Evolutionary conservation across 371 early-diverging fungal species (phyloP), one percentile per base, ranked within the genome.

Genomic region (Choanephora cucurbitarum): DNA sequence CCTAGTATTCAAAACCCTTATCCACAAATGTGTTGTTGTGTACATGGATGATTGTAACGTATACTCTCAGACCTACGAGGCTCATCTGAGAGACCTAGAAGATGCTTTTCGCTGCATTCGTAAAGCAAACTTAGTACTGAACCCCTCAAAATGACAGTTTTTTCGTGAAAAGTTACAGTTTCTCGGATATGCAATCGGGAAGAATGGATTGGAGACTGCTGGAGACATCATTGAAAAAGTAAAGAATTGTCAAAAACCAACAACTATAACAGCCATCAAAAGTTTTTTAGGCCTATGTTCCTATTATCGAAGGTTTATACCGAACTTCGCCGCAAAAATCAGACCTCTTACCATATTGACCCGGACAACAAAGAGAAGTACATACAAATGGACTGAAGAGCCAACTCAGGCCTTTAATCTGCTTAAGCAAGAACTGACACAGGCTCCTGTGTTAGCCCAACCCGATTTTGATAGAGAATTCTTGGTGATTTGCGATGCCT

Each of bases 1-100:
- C 49, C 9, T 28, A 15, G 55, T 75, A 3, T 59, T 77, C 33
- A 59, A 43, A 11, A 66, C 56, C 34, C 41, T 64, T 32, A 46
- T 39, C 24, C 31, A 33, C 45, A 49, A 37, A 13, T 44, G 32
- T 31, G 42, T 44, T 23, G 51, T 44, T 1, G 57, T 41, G 4
- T 50, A 50, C 22, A 22, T 50, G 0, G 51, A 50, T 21, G 51
- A 50, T 23, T 3, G 37, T 2, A 37, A 40, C 15, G 41, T 50
- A 23, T 50, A 50, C 22, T 40, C 41, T 2, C 7, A 40, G 0
- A 50, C 10, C 28, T 5, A 37, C 14, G 15, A 50, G n/a, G 51
- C 19, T 21, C 51, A 28, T 7, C 28, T 28, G 28, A 28, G 7
- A 28, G 28, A 28, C 28, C 28, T 28, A 28, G 28, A 44, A 23